Percentiles rank a stretch among this genome's conserved stretches.
These are phyloP conservation scores for Hypomyces perniciosus DNA, from an alignment of 2,329 filamentous ascomycete genomes.

Conservation along the genomic window DNA sequence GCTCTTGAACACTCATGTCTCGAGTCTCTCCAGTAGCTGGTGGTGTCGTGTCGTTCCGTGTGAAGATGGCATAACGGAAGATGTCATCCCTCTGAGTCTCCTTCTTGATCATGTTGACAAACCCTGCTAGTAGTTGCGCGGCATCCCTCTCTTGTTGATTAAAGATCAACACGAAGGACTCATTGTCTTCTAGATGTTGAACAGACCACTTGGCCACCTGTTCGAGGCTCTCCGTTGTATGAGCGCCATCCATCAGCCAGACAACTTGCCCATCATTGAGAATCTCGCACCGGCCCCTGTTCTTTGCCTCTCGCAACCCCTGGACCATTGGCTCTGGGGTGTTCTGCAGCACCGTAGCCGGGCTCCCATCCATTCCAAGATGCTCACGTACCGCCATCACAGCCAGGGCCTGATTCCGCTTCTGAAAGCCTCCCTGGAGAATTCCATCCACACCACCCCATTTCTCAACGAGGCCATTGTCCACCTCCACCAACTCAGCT, in stretches of 20 bases:
- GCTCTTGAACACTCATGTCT: slow-evolving; percentile 58
- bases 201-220: slow-evolving; percentile 75
- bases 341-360: slow-evolving; percentile 18
- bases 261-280: slow-evolving; percentile 46
- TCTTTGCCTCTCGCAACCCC: slow-evolving; percentile 60
- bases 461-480: slow-evolving; percentile 29
- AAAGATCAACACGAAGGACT: slow-evolving; percentile 63
- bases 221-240: slow-evolving; percentile 77
- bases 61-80: slow-evolving; percentile 75
- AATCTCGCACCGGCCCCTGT: slow-evolving; percentile 74
- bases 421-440: slow-evolving; percentile 49
- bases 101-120: slow-evolving; percentile 51
- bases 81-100: slow-evolving; percentile 31
- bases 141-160: slow-evolving; percentile 89
- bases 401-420: slow-evolving; percentile 54
- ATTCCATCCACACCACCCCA: slow-evolving; percentile 38
- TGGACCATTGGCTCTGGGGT: slow-evolving; percentile 44
- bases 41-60: slow-evolving; percentile 56
- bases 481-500: slow-evolving; percentile 37
- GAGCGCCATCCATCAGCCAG: slow-evolving; percentile 85
- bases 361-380: slow-evolving; percentile 31
- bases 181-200: slow-evolving; percentile 31
- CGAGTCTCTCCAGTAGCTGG: slow-evolving; percentile 31
- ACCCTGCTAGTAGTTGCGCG: slow-evolving; percentile 52
- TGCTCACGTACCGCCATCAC: slow-evolving; percentile 52